Evolutionary conservation across 306 rosid genomes (phyloP).

Genomic region (Fagus crenata): DNA sequence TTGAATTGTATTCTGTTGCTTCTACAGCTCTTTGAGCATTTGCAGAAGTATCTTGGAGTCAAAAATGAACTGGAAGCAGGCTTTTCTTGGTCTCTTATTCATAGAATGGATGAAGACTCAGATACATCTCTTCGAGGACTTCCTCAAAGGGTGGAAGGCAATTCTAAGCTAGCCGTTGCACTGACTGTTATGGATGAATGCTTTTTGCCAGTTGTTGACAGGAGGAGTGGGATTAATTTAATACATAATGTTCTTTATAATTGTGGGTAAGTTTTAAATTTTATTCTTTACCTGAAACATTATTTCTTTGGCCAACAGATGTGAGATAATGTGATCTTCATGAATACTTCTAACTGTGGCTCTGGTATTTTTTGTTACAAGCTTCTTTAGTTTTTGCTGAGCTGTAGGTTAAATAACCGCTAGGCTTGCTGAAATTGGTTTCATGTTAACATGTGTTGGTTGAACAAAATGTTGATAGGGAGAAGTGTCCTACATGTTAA

Average conservation of each 20-base stretch:
- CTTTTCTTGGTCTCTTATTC: constrained; percentile 84
- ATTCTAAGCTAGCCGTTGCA: constrained; percentile 94
- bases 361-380: constrained; percentile 1
- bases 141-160: constrained; percentile 74
- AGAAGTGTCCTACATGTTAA: too few relatives aligned
- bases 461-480: too few relatives aligned
- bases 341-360: not conserved
- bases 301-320: constrained; percentile 18
- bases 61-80: constrained; percentile 95
- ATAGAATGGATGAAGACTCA: constrained; percentile 68
- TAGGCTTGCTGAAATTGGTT: not conserved
- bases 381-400: constrained; percentile 11
- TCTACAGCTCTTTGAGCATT: constrained; percentile 75
- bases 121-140: constrained; percentile 65
- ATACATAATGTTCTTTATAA: constrained; percentile 83
- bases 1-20: constrained; percentile 22
- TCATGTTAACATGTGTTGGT: too few relatives aligned
- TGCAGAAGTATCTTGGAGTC: constrained; percentile 83
- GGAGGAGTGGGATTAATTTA: constrained; percentile 92
- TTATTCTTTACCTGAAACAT: not conserved
- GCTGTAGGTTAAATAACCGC: constrained; percentile 3
- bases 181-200: constrained; percentile 96
- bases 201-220: constrained; percentile 87
- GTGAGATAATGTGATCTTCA: not conserved
- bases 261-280: constrained; percentile 66